Evolutionary conservation across 805 yeast species (phyloP), one percentile per base, ranked within the genome.

Genomic region (Spathaspora girioi): DNA sequence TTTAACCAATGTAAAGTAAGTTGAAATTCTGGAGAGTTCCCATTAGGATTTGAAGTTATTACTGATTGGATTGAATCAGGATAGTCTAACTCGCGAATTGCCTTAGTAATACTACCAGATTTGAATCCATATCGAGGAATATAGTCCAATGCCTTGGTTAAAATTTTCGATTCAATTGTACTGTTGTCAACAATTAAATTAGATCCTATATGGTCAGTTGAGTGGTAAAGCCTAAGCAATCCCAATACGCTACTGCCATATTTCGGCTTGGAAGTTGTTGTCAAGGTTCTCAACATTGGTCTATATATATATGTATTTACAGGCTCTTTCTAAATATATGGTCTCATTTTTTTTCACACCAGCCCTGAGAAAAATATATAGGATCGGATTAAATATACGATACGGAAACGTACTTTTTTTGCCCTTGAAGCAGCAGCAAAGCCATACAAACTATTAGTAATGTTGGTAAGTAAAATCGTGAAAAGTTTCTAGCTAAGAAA

Each of bases 51-150:
- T 29, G 72, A 64, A 3, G 73, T 63, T 40, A 80, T 69, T 1
- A 74, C 64, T 2, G 76, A 69, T 43, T 66, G 70, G 11, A 78
- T 76, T 52, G 62, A 80, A 69, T 85, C 89, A 46, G 80, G 71
- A 59, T 78, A 78, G 5, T 79, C 77, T 56, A 73, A 64, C 1
- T 58, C 69, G 42, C 83, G 70, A 14, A 80, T 73, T 15, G 84
- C 82, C 41, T 71, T 67, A 3, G 76, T 68, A 3, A 85, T 68
- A 32, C 86, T 77, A 46, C 61, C 64, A 18, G 70, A 66, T 19
- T 69, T 61, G 65, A 84, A 83, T 4, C 89, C 89, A 47, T 61
- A 66, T 41, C 61, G 57, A 6, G 87, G 87, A 27, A 84, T 79
- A 48, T 62, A 62, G 19, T 65, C 69, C 9, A 72, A 48, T 1